phyloP scores from a whole-genome alignment of 768 basidiomycete genomes.

The Hypholoma sublateritium region DNA sequence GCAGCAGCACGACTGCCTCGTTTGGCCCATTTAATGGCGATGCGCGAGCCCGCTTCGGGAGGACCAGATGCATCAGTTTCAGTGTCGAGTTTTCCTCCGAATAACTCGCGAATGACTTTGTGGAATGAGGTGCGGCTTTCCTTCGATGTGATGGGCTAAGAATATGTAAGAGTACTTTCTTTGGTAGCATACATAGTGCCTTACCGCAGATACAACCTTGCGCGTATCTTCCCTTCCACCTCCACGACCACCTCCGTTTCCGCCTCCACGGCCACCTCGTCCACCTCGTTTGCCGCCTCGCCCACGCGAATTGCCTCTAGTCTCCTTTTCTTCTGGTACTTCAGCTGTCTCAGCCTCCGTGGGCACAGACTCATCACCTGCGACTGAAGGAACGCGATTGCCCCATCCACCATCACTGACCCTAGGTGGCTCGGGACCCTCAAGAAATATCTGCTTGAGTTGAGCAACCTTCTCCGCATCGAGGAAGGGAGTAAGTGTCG shows the following conservation, averaged over 20 bases:
- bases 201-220: constrained; percentile 80
- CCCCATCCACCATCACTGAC: constrained; percentile 78
- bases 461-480: constrained; percentile 56
- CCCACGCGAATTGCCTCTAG: constrained; percentile 47
- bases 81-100: constrained; percentile 81
- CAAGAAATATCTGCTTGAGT: constrained; percentile 73
- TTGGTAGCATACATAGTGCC: constrained; percentile 25
- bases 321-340: constrained; percentile 26
- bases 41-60: constrained; percentile 68
- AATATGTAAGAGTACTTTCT: constrained; percentile 5
- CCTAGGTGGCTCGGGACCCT: constrained; percentile 79
- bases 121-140: constrained; percentile 81
- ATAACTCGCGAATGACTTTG: constrained; percentile 74
- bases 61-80: constrained; percentile 63
- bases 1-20: constrained; percentile 47
- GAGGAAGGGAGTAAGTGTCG: constrained; percentile 61
- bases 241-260: constrained; percentile 37
- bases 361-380: constrained; percentile 1
- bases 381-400: constrained; percentile 36
- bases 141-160: constrained; percentile 82
- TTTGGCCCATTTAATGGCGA: constrained; percentile 78
- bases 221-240: constrained; percentile 60
- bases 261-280: constrained; percentile 25
- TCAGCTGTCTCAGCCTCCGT: constrained; percentile 7
- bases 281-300: constrained; percentile 39